Evolutionary conservation across 257 asterid genomes (phyloP).

Genomic region (Ilex aquifolium): DNA sequence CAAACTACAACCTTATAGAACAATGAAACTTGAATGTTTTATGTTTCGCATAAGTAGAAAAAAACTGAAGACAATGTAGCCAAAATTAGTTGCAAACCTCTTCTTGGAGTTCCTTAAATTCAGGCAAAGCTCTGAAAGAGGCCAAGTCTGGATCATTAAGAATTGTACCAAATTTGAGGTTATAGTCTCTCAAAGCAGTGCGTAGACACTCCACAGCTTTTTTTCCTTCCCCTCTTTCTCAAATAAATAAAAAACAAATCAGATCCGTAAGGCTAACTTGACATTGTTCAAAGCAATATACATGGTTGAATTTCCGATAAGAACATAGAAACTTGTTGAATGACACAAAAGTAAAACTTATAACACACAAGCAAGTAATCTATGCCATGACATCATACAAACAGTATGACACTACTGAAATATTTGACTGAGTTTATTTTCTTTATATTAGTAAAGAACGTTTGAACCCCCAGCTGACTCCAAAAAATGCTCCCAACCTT

Average conservation of each 20-base stretch:
- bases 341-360: no score
- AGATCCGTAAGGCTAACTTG: constrained; percentile 11
- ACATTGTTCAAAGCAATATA: constrained; percentile 4
- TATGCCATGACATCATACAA: no score
- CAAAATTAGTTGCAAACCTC: constrained; percentile 54
- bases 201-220: constrained; percentile 88
- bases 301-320: constrained; percentile 9
- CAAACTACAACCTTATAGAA: no score
- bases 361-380: no score
- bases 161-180: constrained; percentile 84
- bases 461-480: no score
- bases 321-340: no score
- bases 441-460: no score
- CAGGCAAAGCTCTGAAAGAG: constrained; percentile 86
- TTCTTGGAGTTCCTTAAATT: constrained; percentile 90
- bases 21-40: no score
- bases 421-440: no score
- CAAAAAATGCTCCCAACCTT: no score
- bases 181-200: constrained; percentile 79
- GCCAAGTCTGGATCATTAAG: constrained; percentile 97
- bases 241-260: constrained; percentile 28
- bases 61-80: not conserved
- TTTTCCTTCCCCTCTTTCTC: constrained; percentile 83
- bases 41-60: constrained; percentile 5
- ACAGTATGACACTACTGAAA: no score